Base-by-base conservation (phyloP, 2,329 filamentous ascomycete genomes). In the Fusarium staphyleae region DNA sequence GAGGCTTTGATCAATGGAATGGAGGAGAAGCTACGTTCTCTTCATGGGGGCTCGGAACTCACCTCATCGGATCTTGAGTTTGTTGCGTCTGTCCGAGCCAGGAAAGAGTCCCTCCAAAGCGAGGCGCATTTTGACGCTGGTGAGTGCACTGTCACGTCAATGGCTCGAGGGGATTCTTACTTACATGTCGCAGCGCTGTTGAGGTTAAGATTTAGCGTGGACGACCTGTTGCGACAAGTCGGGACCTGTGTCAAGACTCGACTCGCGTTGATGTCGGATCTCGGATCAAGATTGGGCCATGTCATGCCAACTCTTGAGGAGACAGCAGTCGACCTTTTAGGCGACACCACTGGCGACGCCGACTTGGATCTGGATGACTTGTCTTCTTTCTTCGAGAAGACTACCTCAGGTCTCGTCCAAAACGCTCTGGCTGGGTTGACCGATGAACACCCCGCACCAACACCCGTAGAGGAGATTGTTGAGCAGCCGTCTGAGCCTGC, bases 1-100 rank as follows among this genome's bases (percentile, higher is more conserved):
- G 80, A 85, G 46, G 77, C 84, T 3, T 78, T 90, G 29, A 77
- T 81, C 6, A 74, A 79, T 8, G 76, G 87, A 4, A 71, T 89
- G 3, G 78, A 87, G 19, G 76, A 77, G 10, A 73, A 74, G 36
- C 62, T 82, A 39, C 75, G 68, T 10, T 63, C 65, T 15, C 65
- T 72, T 28, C 70, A 72, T 41, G 68, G 67, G 3, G 67, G 66
- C 13, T 57, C 65, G 16, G 69, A 71, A 45, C 56, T 73, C 14
- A 73, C 66, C 54, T 57, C 73, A 59, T 67, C 73, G 19, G 74
- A 76, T 47, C 66, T 70, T 35, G 67, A 66, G 8, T 70, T 77
- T 22, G 57, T 75, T 8, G 62, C 67, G 4, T 67, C 70, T 10
- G 66, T 74, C 6, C 67, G 71, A 35, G 64, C 66, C 15, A 67